These are phyloP conservation scores for Croton laevigatus DNA, from an alignment of 441 rosid species.

Conservation along the genomic window DNA sequence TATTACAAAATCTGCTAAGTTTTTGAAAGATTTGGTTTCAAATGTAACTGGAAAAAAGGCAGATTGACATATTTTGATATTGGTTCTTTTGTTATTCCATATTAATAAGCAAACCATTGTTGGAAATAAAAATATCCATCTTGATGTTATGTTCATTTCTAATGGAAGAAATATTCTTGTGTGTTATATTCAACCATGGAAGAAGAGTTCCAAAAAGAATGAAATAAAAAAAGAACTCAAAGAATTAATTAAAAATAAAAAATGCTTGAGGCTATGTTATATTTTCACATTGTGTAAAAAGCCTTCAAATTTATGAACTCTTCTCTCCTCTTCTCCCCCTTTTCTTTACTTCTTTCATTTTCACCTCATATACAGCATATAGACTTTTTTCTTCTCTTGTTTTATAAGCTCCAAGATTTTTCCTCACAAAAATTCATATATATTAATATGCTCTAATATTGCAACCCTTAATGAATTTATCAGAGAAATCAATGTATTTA, in stretches of 20 bases:
- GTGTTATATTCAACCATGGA: background rate
- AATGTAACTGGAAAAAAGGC: constrained; percentile 65
- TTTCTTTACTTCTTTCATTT: constrained; percentile 15
- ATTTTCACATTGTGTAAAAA: constrained; percentile 24
- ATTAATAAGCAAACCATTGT: background rate
- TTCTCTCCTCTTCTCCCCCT: constrained; percentile 29
- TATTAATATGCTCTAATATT: constrained; percentile 58
- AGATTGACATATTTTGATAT: background rate
- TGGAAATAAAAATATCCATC: no score
- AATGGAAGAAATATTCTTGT: background rate
- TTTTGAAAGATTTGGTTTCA: constrained; percentile 60
- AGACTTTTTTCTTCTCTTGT: background rate
- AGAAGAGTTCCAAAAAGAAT: constrained; percentile 11
- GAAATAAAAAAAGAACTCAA: background rate
- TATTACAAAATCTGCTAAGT: constrained; percentile 77
- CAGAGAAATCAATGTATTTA: constrained; percentile 75
- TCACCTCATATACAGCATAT: constrained; percentile 30
- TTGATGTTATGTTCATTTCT: no score
- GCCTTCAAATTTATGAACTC: constrained; percentile 34
- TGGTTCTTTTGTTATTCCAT: background rate
- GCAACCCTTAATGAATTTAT: constrained; percentile 86
- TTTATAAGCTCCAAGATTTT: constrained; percentile 9
- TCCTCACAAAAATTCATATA: constrained; percentile 23
- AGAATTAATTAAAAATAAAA: constrained; percentile 14
- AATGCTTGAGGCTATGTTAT: constrained; percentile 31